Evolutionary conservation across 176 grass and related monocot species (phyloP).

Genomic region (Carex kokanica): DNA sequence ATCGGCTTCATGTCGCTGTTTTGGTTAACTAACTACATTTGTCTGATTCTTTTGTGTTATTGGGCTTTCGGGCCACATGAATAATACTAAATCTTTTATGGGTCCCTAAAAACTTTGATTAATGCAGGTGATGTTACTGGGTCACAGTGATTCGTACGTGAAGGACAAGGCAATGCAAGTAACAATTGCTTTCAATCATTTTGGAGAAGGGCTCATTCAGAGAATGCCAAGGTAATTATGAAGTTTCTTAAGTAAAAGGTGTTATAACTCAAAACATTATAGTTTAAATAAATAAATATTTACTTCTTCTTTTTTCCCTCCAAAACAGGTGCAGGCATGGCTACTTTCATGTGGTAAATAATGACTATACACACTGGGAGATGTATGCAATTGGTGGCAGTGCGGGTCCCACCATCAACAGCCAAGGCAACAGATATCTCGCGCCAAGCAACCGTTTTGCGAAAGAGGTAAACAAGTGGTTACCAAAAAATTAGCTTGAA

Average conservation of each 20-base stretch:
- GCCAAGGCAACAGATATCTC: constrained; percentile 46
- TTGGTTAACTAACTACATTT: neutral
- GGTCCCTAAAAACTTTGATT: constrained; percentile 14
- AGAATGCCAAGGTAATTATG: constrained; percentile 46
- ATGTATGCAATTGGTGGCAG: constrained; percentile 54
- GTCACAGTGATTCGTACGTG: constrained; percentile 40
- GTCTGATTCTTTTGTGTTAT: neutral
- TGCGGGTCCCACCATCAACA: constrained; percentile 44
- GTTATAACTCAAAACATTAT: neutral
- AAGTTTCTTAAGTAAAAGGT: neutral
- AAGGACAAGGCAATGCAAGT: constrained; percentile 45
- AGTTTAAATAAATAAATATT: neutral
- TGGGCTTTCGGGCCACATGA: neutral
- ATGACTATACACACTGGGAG: constrained; percentile 51
- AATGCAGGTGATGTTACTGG: constrained; percentile 47
- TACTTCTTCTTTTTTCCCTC: neutral
- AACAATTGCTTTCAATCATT: constrained; percentile 49
- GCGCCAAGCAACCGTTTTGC: constrained; percentile 33
- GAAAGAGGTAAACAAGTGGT: constrained; percentile 30
- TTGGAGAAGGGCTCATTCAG: constrained; percentile 45
- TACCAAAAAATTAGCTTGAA: neutral
- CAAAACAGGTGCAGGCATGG: constrained; percentile 42
- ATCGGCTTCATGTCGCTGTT: neutral
- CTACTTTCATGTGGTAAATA: constrained; percentile 48
- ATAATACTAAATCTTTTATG: neutral